Conservation (phyloP, 768 basidiomycete genomes). For the Mycena galopus region DNA sequence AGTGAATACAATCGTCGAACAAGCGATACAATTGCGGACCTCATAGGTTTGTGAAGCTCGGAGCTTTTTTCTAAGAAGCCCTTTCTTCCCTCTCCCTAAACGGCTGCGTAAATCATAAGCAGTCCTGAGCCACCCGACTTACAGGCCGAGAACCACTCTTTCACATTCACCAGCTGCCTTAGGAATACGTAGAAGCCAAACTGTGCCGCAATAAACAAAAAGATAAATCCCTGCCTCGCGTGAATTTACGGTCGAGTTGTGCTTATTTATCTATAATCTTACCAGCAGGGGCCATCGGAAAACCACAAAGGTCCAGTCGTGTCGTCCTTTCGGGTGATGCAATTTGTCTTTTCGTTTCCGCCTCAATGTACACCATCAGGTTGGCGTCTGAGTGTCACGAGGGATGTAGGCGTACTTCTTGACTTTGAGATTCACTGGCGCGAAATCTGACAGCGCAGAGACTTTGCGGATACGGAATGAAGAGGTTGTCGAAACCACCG, state of each 20-base stretch:
- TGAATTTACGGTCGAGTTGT: not conserved
- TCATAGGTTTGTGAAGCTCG: constrained; percentile 82
- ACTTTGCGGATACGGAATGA: constrained; percentile 77
- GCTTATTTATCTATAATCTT: constrained; percentile 39
- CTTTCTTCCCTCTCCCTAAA: constrained; percentile 89
- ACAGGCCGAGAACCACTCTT: constrained; percentile 94
- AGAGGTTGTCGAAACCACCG: constrained; percentile 53
- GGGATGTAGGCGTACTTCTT: constrained; percentile 69
- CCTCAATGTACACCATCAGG: constrained; percentile 27
- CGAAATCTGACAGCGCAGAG: constrained; percentile 88
- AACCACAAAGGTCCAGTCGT: constrained; percentile 83
- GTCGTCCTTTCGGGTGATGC: constrained; percentile 50
- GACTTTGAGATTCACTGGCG: constrained; percentile 89
- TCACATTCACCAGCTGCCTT: constrained; percentile 92
- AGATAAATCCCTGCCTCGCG: constrained; percentile 77
- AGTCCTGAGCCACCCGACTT: constrained; percentile 33
- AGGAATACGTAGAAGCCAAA: constrained; percentile 91
- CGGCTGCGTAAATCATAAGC: constrained; percentile 7
- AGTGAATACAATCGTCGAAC: not conserved
- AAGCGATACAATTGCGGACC: constrained; percentile 49
- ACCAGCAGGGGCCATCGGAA: constrained; percentile 92
- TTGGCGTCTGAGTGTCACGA: constrained; percentile 37
- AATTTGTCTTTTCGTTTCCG: constrained; percentile 54
- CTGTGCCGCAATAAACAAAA: constrained; percentile 84
- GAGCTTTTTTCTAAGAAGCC: constrained; percentile 78